Evolutionary conservation across 2,329 filamentous ascomycete species (phyloP), one percentile per base, ranked within the genome.

Genomic region (Kalmusia sp.): DNA sequence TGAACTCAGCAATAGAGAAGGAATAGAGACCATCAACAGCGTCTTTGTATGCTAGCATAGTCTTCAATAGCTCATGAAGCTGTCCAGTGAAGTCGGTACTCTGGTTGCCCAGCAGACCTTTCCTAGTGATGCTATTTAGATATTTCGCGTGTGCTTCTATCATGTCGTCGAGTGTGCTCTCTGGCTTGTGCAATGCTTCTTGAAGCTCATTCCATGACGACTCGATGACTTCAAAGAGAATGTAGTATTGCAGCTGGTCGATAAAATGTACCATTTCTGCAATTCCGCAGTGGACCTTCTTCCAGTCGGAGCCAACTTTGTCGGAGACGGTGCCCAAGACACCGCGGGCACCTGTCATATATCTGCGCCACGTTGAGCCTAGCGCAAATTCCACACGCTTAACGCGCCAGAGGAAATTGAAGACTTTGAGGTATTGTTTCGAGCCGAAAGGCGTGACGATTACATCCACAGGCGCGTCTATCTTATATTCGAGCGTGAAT

Each of bases 251-350:
- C 12, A 99, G 83, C 76, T 99, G 95, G 59, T 92, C 92, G 68
- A 98, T 88, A 69, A 99, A 98, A 73, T 99, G 96, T 14, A 98
- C 91, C 95, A 99, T 99, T 75, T 99, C 96, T 11, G 93, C 93
- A 31, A 98, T 87, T 15, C 88, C 87, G 53, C 93, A 95, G 52
- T 93, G 84, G 4, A 93, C 96, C 12, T 84, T 87, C 72, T 96
- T 97, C 95, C 95, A 99, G 47, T 93, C 90, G 54, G 87, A 80
- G 24, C 84, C 84, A 21, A 96, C 86, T 55, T 85, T 84, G 62
- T 89, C 86, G 44, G 92, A 87, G 3, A 90, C 84, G 27, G 85
- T 89, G 57, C 90, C 88, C 6, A 99, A 84, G 0, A 98, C 92
- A n/a, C 93, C 92, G 55, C 95, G 85, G 3, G 93, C 87, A 38